Percentiles rank a stretch among this genome's conserved stretches.
Evolutionary conservation across 1,139 yeast genomes (phyloP).

Genomic region (Yamadazyma conglobata): DNA sequence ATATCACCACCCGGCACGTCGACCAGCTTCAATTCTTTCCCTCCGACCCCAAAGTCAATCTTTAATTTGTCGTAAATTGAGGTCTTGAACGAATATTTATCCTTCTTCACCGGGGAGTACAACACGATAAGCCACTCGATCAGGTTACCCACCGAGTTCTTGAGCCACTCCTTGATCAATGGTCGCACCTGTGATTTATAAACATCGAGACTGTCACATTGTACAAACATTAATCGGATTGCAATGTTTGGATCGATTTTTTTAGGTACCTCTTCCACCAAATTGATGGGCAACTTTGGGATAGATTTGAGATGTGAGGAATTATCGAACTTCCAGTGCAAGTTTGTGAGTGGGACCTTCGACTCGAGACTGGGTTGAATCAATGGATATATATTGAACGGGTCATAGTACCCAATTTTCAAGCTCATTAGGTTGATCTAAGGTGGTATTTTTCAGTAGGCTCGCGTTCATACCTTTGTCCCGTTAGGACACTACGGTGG

Average conservation of each 20-base stretch:
- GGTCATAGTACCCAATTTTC: slow-evolving; percentile 75
- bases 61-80: slow-evolving; percentile 63
- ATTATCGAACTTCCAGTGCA: slow-evolving; percentile 73
- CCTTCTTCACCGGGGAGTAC: slow-evolving; percentile 47
- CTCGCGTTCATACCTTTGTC: too few species aligned
- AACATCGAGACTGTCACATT: slow-evolving; percentile 62
- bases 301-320: slow-evolving; percentile 58
- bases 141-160: slow-evolving; percentile 36
- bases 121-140: slow-evolving; percentile 63
- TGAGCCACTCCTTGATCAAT: slow-evolving; percentile 76
- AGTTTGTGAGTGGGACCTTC: slow-evolving; percentile 63
- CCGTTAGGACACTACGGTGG: too few species aligned
- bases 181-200: slow-evolving; percentile 82
- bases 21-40: slow-evolving; percentile 28
- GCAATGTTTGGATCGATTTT: slow-evolving; percentile 43
- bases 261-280: slow-evolving; percentile 61
- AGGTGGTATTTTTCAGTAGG: too few species aligned
- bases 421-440: too few species aligned
- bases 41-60: slow-evolving; percentile 56
- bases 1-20: slow-evolving; percentile 5
- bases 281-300: slow-evolving; percentile 53
- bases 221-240: slow-evolving; percentile 65
- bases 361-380: slow-evolving; percentile 50
- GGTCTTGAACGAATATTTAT: slow-evolving; percentile 47
- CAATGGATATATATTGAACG: slow-evolving; percentile 62